Conservation (phyloP, 257 asterid genomes). For the Nicotiana attenuata region DNA sequence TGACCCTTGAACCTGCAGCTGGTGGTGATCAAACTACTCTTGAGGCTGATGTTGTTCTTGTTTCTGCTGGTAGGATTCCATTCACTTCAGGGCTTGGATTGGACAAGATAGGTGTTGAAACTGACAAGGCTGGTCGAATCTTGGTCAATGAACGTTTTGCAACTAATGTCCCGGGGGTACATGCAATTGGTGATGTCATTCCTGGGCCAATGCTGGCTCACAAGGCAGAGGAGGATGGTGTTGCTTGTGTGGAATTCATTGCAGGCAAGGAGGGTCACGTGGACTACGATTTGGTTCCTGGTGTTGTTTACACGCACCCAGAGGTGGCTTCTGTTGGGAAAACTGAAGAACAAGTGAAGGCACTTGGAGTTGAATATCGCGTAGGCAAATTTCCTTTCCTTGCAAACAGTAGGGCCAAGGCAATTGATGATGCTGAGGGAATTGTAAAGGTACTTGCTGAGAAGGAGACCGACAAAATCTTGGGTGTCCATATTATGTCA, state of each 20-base stretch:
- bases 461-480: slow-evolving; percentile 81
- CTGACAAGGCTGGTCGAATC: slow-evolving; percentile 77
- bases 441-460: slow-evolving; percentile 85
- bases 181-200: slow-evolving; percentile 90
- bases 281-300: slow-evolving; percentile 93
- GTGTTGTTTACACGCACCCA: slow-evolving; percentile 93
- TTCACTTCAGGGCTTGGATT: slow-evolving; percentile 78
- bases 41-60: slow-evolving; percentile 94
- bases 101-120: slow-evolving; percentile 86
- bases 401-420: slow-evolving; percentile 99
- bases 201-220: slow-evolving; percentile 99
- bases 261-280: slow-evolving; percentile 95
- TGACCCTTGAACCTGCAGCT: slow-evolving; percentile 83
- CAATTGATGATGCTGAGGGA: slow-evolving; percentile 96
- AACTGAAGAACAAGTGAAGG: slow-evolving; percentile 95
- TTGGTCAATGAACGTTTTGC: slow-evolving; percentile 61
- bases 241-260: slow-evolving; percentile 86
- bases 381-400: slow-evolving; percentile 89
- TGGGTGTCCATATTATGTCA: slow-evolving; percentile 93
- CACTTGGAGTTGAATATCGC: slow-evolving; percentile 64
- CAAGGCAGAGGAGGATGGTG: slow-evolving; percentile 98
- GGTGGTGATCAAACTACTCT: slow-evolving; percentile 83
- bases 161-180: slow-evolving; percentile 66
- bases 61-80: slow-evolving; percentile 89
- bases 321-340: slow-evolving; percentile 98